Evolutionary conservation across 345 rosid species (phyloP).

Genomic region (Salix suchowensis): DNA sequence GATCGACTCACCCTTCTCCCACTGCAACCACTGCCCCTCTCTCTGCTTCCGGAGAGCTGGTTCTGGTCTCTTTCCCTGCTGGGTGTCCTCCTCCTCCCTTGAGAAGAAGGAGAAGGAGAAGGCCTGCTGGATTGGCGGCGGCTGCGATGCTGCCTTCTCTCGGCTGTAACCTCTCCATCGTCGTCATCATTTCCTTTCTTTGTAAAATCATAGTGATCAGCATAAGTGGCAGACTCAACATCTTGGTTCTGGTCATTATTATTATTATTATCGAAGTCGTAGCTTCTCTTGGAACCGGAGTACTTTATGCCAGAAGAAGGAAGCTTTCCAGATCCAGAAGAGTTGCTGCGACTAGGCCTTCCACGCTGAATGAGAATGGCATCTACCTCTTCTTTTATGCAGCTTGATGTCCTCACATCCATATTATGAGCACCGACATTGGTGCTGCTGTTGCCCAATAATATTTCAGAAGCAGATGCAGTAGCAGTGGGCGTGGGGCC

Average conservation of each 20-base stretch:
- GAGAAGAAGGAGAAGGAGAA: conserved; percentile 31
- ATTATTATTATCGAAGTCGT: no score
- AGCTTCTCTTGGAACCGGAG: no score
- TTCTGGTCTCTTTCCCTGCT: conserved; percentile 80
- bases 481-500: conserved; percentile 1
- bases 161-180: not conserved
- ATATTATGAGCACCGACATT: not conserved
- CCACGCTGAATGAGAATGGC: conserved; percentile 94
- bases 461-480: conserved; percentile 11
- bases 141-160: conserved; percentile 45
- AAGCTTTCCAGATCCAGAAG: conserved; percentile 39
- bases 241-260: no score
- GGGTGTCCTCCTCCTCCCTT: conserved; percentile 85
- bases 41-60: conserved; percentile 50
- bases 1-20: conserved; percentile 80
- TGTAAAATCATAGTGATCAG: no score
- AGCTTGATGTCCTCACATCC: conserved; percentile 42
- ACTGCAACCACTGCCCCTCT: conserved; percentile 38
- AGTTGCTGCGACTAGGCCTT: conserved; percentile 78
- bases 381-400: conserved; percentile 80
- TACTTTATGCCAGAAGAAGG: conserved; percentile 3
- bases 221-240: no score
- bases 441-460: conserved; percentile 2
- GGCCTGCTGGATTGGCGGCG: conserved; percentile 46
- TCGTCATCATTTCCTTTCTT: no score